Percentiles rank a stretch among this genome's conserved stretches.
Evolutionary conservation across 192 early-diverging fungal species (phyloP).

Genomic region (Mortierella alpina): DNA sequence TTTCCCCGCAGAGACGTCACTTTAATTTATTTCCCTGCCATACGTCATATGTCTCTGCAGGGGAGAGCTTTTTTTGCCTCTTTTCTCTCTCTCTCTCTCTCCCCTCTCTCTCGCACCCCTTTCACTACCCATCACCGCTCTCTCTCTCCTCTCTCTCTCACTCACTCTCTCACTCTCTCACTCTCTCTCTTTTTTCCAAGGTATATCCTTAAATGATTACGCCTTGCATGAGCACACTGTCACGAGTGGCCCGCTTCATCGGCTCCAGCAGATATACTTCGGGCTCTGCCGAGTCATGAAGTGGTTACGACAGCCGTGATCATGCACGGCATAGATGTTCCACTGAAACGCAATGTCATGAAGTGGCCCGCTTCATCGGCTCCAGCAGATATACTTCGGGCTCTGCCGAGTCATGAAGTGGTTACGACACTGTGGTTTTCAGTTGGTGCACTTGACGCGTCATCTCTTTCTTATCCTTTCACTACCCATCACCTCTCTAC

Average conservation of each 20-base stretch:
- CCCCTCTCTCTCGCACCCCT: too few relatives aligned
- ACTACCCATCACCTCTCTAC: too few relatives aligned
- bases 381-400: slow-evolving; percentile 33
- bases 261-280: slow-evolving; percentile 33
- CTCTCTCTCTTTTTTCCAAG: slow-evolving; percentile 10
- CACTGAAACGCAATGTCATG: slow-evolving; percentile 4
- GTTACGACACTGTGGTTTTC: slow-evolving; percentile 24
- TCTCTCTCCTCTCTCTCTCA: too few relatives aligned
- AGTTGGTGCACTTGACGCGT: slow-evolving; percentile 17
- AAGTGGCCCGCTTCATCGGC: slow-evolving; percentile 30
- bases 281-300: slow-evolving; percentile 30
- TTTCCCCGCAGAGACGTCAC: too few relatives aligned
- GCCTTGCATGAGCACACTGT: slow-evolving; percentile 27
- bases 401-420: slow-evolving; percentile 32
- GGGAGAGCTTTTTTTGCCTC: too few relatives aligned
- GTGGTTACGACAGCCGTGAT: slow-evolving; percentile 9
- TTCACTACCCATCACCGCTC: too few relatives aligned
- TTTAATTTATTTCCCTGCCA: too few relatives aligned
- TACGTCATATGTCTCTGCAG: too few relatives aligned
- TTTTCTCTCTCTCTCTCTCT: too few relatives aligned
- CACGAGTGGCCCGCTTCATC: slow-evolving; percentile 31
- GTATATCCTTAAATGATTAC: slow-evolving; percentile 25
- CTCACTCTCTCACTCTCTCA: not conserved
- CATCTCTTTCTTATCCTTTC: too few relatives aligned
- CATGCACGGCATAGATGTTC: too few relatives aligned